Evolutionary conservation across 2,329 filamentous ascomycete genomes (phyloP), one percentile per base, ranked within the genome.

Genomic region (Verticillium nubilum): DNA sequence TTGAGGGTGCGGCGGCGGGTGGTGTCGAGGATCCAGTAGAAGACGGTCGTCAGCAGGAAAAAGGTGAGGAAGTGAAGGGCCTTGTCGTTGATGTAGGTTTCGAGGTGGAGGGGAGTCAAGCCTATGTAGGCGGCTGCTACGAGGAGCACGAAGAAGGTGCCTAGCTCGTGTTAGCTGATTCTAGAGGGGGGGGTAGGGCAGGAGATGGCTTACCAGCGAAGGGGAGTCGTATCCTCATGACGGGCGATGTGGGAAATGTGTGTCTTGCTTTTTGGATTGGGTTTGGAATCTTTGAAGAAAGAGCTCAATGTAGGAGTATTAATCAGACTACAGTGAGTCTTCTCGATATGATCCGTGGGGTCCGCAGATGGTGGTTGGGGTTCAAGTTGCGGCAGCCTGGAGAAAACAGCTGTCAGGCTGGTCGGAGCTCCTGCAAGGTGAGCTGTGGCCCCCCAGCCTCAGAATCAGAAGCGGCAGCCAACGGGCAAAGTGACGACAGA

Each of bases 21-120:
- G 57, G 92, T 96, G 73, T 99, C 95, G 67, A 97, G 77, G 71
- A 97, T 90, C 92, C 95, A 99, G 85, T 99, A 99, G 82, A 98
- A 98, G 66, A 84, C 78, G 64, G 90, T 75, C 17, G 94, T 97
- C 58, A 99, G 83, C 65, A 91, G 72, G 81, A 98, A 97, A 80
- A 99, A 98, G 68, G 90, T 93, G 60, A 92, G 63, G 67, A 90
- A 82, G 75, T 98, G 95, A 28, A 98, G 83, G 69, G 90, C 79
- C 76, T 99, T 98, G 82, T 97, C 93, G 79, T 96, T 92, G 72
- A 94, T 83, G 68, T 81, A 73, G 62, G 75, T 67, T 63, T 76
- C 76, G 66, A 85, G 69, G 64, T 86, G 82, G 58, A 86, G 71
- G 42, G 82, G 78, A 31, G 91, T 87, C 59, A 98, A 88, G 65